Evolutionary conservation across 108 stramenopile species (phyloP), one percentile per base, ranked within the genome.

Genomic region (Conticribra weissflogii): DNA sequence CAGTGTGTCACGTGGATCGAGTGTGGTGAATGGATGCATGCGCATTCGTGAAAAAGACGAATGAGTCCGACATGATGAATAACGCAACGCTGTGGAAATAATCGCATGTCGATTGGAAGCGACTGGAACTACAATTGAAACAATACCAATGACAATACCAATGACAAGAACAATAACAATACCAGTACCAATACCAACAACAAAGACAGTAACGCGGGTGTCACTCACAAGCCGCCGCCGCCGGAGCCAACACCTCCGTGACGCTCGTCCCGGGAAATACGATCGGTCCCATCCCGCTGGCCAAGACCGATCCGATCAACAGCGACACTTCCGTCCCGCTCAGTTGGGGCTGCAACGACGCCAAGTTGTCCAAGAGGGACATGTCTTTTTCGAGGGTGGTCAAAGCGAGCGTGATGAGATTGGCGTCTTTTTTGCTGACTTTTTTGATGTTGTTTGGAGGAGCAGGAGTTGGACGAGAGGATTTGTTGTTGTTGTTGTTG

Each of bases 241-340:
- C 78, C 22, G 90, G 90, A 2, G 90, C 87, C 66, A 94, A 65
- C 15, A 91, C 83, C 58, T 87, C 86, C 24, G 86, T 84, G 3
- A 94, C 79, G n/a, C 72, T 60, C 36, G 84, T 85, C 3, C 85
- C 86, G 0, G 76, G 72, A 63, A 93, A 82, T 1, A 90, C 50
- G 16, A 87, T 71, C 2, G 94, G 94, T 2, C 91, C 86, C 17
- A 80, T 66, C 0, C 80, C 86, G 3, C 88, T 88, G 0, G 83
- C 76, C 0, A 79, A 28, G 4, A 95, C 86, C 0, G 88, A 74
- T 9, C 72, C 64, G n/a, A 72, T 46, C 21, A 95, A 66, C 44
- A 95, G 47, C 9, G 74, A 61, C 16, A 89, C 68, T 57, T 95
- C 94, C 16, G 91, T 54, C 4, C 58, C 52, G 3, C 81, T 74